phyloP scores from a whole-genome alignment of 768 basidiomycete species.

The Mycena indigotica region DNA sequence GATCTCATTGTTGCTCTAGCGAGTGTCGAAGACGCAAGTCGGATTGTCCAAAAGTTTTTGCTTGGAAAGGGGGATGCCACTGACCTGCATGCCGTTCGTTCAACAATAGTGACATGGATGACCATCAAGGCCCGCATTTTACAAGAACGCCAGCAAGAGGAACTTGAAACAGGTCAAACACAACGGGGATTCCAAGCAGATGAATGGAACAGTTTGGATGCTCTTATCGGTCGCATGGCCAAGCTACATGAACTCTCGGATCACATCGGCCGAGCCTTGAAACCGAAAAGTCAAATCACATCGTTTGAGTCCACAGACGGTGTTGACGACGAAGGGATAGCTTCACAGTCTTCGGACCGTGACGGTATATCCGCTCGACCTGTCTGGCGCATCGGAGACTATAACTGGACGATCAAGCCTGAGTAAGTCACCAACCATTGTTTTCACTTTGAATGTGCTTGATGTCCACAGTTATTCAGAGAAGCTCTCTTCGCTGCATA shows the following conservation, averaged over 20 bases:
- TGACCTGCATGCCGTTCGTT: slow-evolving; percentile 67
- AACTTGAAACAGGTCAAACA: slow-evolving; percentile 29
- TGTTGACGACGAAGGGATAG: background rate
- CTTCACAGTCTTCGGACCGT: slow-evolving; percentile 1
- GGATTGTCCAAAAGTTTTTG: slow-evolving; percentile 77
- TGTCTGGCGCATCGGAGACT: slow-evolving; percentile 34
- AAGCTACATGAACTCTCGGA: slow-evolving; percentile 54
- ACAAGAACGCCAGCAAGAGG: slow-evolving; percentile 60
- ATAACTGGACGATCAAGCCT: slow-evolving; percentile 66
- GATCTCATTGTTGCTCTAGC: slow-evolving; percentile 61
- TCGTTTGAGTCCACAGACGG: background rate
- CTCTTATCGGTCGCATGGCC: slow-evolving; percentile 54
- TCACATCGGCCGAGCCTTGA: slow-evolving; percentile 56
- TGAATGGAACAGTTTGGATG: slow-evolving; percentile 61
- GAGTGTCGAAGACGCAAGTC: slow-evolving; percentile 67
- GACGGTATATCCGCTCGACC: slow-evolving; percentile 11
- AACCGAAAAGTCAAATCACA: slow-evolving; percentile 26
- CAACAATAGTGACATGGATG: slow-evolving; percentile 63
- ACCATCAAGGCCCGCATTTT: slow-evolving; percentile 51
- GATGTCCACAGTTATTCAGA: slow-evolving; percentile 61
- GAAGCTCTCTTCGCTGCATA: slow-evolving; percentile 52
- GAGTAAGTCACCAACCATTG: slow-evolving; percentile 44
- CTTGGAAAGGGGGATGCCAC: slow-evolving; percentile 64
- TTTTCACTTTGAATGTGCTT: slow-evolving; percentile 5
- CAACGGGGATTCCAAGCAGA: slow-evolving; percentile 27